These are phyloP conservation scores for Phoenix roebelenii DNA, from an alignment of 176 grass and related monocot genomes.

Conservation along the genomic window DNA sequence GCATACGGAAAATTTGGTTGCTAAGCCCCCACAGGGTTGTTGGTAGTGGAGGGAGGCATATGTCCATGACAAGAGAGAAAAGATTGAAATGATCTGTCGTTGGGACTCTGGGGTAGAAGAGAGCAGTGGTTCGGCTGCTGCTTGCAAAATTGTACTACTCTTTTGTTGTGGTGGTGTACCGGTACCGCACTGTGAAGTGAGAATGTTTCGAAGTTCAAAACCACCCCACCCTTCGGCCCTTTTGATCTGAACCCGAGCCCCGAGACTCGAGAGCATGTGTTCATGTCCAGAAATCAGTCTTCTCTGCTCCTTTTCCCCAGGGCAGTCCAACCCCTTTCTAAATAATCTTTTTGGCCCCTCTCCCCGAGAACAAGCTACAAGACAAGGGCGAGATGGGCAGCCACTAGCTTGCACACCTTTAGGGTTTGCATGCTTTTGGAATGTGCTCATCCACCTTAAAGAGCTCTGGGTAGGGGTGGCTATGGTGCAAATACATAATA, in stretches of 20 bases:
- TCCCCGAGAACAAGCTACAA: no score
- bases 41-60: slow-evolving; percentile 27
- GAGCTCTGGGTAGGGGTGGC: no score
- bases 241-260: no score
- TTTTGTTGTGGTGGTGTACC: no score
- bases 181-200: no score
- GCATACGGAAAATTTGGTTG: neutral
- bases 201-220: neutral
- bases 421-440: no score
- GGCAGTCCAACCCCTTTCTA: neutral
- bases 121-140: neutral
- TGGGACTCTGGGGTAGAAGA: neutral
- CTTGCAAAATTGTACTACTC: neutral
- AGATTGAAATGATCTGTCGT: slow-evolving; percentile 22
- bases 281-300: slow-evolving; percentile 12
- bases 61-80: slow-evolving; percentile 5
- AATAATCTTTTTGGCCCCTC: no score
- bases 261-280: neutral
- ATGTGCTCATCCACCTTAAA: no score
- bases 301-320: neutral
- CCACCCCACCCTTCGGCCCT: neutral
- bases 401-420: no score
- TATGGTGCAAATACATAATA: no score
- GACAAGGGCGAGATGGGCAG: no score
- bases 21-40: slow-evolving; percentile 35